Evolutionary conservation across 2,329 filamentous ascomycete species (phyloP).

Genomic region (Colletotrichum somersetense): DNA sequence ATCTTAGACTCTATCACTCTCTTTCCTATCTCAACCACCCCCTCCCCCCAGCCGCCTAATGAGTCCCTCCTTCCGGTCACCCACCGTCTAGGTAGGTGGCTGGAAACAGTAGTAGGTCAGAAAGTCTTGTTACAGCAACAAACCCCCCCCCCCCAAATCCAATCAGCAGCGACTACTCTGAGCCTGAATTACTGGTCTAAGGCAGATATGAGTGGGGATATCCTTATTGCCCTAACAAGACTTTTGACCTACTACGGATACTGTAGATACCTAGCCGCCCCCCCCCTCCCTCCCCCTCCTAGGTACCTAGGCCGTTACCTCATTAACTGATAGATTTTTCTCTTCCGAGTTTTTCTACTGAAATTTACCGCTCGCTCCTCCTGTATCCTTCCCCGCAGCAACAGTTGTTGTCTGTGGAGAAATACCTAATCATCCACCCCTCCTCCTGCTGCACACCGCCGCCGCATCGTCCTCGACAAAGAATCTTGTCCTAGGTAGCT

Average conservation of each 20-base stretch:
- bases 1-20: too few species aligned
- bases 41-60: too few species aligned
- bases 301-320: background rate
- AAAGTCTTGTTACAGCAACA: too few species aligned
- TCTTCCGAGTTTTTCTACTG: background rate
- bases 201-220: too few species aligned
- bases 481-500: slow-evolving; percentile 19
- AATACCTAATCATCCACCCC: slow-evolving; percentile 7
- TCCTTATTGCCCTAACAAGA: too few species aligned
- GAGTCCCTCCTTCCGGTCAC: background rate
- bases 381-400: background rate
- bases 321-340: background rate
- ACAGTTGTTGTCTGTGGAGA: background rate
- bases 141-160: too few species aligned
- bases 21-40: too few species aligned
- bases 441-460: slow-evolving; percentile 14
- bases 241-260: too few species aligned
- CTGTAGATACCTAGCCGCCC: background rate
- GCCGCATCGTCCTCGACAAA: slow-evolving; percentile 13
- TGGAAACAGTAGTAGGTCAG: too few species aligned
- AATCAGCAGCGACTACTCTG: too few species aligned
- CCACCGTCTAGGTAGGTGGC: background rate
- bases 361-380: background rate
- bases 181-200: too few species aligned
- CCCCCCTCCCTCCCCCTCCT: too few species aligned